Conservation (phyloP, 179 eudicot genomes). For the Pouteria campechiana region DNA sequence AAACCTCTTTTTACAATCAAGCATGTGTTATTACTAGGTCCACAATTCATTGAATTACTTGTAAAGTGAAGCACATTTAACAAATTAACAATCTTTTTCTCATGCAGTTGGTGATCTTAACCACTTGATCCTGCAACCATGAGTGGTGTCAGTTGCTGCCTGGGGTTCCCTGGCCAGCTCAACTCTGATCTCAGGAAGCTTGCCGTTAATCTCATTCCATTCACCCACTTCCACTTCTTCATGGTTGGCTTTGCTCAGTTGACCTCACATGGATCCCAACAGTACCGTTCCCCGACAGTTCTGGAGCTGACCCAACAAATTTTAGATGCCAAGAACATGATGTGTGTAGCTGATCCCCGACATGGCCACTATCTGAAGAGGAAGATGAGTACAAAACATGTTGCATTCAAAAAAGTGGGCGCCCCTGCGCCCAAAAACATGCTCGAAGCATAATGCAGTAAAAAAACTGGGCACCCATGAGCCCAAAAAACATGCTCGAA, state of each 20-base stretch:
- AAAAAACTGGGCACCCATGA: too few relatives aligned
- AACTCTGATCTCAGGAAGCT: slow-evolving; percentile 63
- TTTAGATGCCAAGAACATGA: slow-evolving; percentile 90
- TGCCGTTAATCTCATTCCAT: slow-evolving; percentile 61
- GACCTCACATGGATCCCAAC: slow-evolving; percentile 80
- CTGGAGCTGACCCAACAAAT: slow-evolving; percentile 89
- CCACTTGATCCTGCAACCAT: slow-evolving; percentile 67
- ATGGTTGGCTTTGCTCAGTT: slow-evolving; percentile 90
- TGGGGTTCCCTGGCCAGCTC: slow-evolving; percentile 66
- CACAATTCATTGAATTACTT: too few relatives aligned
- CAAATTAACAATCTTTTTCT: too few relatives aligned
- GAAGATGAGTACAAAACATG: slow-evolving; percentile 90
- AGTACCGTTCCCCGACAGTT: slow-evolving; percentile 69
- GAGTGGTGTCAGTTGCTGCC: slow-evolving; percentile 75
- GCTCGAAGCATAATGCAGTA: too few relatives aligned
- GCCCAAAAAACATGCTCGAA: too few relatives aligned
- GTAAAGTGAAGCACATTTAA: too few relatives aligned
- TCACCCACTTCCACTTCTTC: slow-evolving; percentile 81
- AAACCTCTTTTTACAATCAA: too few relatives aligned
- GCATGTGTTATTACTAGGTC: too few relatives aligned
- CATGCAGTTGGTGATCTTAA: slow-evolving; percentile 72
- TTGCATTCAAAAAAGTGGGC: too few relatives aligned
- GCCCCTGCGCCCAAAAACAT: too few relatives aligned
- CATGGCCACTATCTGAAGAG: slow-evolving; percentile 81
- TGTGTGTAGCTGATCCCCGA: slow-evolving; percentile 93